Base-by-base conservation (phyloP, 129 eudicot species). In the Chrysanthemum lavandulifolium region DNA sequence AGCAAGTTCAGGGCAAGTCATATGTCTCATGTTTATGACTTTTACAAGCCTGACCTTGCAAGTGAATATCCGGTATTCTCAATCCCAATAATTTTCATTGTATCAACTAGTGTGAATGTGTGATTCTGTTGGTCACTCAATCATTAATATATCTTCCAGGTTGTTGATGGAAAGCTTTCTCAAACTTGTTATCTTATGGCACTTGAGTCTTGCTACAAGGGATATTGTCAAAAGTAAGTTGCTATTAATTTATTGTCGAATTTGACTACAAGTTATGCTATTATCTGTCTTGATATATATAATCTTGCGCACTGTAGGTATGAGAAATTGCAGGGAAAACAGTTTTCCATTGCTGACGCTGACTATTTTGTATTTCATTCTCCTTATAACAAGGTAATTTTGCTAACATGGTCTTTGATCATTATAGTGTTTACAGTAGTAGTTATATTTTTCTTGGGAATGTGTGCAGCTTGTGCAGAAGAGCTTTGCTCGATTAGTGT, bases 171-270 rank as follows among this genome's bases (percentile, higher is more conserved):
- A 66, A 94, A 94, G 80, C 86, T 94, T 71, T 90, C 98, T 33
- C 98, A 94, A 75, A 94, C 98, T 50, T 94, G 98, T 75, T 94
- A 90, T 84, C 95, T 94, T 55, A 87, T 86, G 97, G 98, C 98
- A 13, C 89, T 94, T 10, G 98, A 94, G 83, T 80, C 98, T 69
- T 94, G 96, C 91, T 94, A 94, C 76, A 84, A 81, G 65, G 73
- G 76, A 43, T 87, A 82, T 71, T 90, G 97, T 76, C 73, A 83
- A 53, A 94, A 94, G 97, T 92, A 86, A 76, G 86, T 69, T 55
- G 36, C 65, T 66, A 53, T 53, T 15, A 13, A 14, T 56, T 18
- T 56, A 8, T n/a, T 6, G 25, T 11, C 14, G n/a, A 19, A 0
- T 60, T n/a, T 13, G 16, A 53, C 58, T 53, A 40, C 45, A 40